Evolutionary conservation across 2,329 filamentous ascomycete genomes (phyloP).

Genomic region (Arthrobotrys pseudoclavata): DNA sequence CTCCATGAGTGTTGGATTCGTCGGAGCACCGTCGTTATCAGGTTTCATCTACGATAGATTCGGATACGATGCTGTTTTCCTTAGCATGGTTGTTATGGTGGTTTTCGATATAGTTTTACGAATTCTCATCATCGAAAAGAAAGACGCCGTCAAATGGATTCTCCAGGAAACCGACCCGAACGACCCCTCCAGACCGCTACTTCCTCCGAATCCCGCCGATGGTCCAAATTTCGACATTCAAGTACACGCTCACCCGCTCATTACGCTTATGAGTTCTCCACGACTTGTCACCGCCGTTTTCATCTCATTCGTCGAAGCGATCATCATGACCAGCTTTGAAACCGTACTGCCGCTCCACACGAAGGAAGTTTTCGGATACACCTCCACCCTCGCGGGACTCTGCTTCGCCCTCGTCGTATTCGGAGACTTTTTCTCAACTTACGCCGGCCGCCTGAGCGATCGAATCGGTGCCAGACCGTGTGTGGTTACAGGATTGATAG

Average conservation of each 20-base stretch:
- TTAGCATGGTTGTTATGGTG: slow-evolving; percentile 56
- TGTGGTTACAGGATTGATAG: slow-evolving; percentile 38
- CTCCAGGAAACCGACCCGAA: slow-evolving; percentile 44
- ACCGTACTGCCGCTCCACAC: slow-evolving; percentile 59
- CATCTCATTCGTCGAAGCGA: slow-evolving; percentile 48
- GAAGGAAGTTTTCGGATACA: slow-evolving; percentile 55
- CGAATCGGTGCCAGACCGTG: slow-evolving; percentile 52
- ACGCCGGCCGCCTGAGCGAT: slow-evolving; percentile 54
- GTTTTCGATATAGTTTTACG: slow-evolving; percentile 54
- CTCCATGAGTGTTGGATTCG: slow-evolving; percentile 58
- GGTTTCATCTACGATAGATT: slow-evolving; percentile 55
- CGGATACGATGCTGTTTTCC: slow-evolving; percentile 55
- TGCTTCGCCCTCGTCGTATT: slow-evolving; percentile 55
- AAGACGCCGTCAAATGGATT: slow-evolving; percentile 57
- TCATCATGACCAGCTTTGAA: slow-evolving; percentile 58
- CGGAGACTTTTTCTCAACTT: slow-evolving; percentile 57
- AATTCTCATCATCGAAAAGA: slow-evolving; percentile 59
- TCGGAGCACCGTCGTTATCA: slow-evolving; percentile 50
- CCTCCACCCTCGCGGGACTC: slow-evolving; percentile 53
- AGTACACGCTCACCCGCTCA: slow-evolving; percentile 46
- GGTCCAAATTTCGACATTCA: slow-evolving; percentile 54
- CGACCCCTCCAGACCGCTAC: slow-evolving; percentile 39
- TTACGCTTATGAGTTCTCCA: slow-evolving; percentile 47
- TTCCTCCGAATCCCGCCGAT: slow-evolving; percentile 31
- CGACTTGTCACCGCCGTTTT: slow-evolving; percentile 55